Evolutionary conservation across 2,329 filamentous ascomycete species (phyloP), one percentile per base, ranked within the genome.

Genomic region (Fusarium sp.): DNA sequence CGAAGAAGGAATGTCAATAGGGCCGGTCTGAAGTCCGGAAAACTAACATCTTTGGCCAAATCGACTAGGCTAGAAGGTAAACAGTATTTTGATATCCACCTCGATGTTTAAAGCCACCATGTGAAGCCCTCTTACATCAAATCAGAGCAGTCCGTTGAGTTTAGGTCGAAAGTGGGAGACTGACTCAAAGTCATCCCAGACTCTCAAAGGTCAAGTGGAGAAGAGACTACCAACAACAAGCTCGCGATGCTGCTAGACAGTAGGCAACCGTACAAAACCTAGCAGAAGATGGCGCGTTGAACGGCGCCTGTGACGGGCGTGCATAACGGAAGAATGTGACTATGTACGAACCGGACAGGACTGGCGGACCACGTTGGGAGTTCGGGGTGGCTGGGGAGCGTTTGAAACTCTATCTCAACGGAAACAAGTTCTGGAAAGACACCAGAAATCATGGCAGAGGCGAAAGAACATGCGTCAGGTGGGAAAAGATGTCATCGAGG

Each of bases 251-350:
- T 27, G n/a, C 23, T 39, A 20, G 15, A 19, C 20, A 52, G 1
- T 7, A 30, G 37, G 7, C 49, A 62, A 52, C 51, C 32, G 48
- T 69, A 39, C 19, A 66, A n/a, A 50, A 49, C 17, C 27, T 58
- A 54, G 33, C 33, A 45, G 44, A 48, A 48, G 62, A 69, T 58
- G 66, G 66, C 49, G 44, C 27, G 17, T 48, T 17, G 47, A 35
- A 68, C 60, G 65, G 65, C 65, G 61, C 35, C 25, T 68, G 51
- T 69, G 66, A 68, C 46, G 25, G 56, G 48, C 53, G 50, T 50
- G 58, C 56, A 60, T 56, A 55, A 64, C 50, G 39, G 64, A 71
- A 59, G 70, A 69, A 67, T 52, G 65, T 62, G 61, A 68, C 30
- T 44, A 30, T 49, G 52, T n/a, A 48, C 32, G 27, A 44, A 33